Conservation (phyloP, 148 eudicot genomes). For the Cornus suecica region DNA sequence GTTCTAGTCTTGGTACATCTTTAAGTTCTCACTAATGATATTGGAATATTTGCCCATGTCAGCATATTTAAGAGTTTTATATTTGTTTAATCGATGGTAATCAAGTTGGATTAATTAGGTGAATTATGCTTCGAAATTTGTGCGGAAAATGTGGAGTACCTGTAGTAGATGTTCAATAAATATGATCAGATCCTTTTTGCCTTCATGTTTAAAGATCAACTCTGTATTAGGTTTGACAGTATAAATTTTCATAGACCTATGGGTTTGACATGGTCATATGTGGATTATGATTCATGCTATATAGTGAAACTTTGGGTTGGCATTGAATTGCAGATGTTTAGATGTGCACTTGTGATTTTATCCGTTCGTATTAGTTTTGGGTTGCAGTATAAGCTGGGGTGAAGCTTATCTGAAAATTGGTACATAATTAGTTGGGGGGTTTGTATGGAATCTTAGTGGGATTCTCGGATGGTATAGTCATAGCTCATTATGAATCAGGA, state of each 20-base stretch:
- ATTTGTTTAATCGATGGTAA: not conserved
- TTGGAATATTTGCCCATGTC: not conserved
- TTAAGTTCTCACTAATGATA: not conserved
- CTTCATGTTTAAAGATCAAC: not conserved
- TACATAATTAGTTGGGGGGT: too few species aligned
- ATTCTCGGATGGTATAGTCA: too few species aligned
- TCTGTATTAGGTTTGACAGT: not conserved
- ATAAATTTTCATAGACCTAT: not conserved
- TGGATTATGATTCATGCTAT: not conserved
- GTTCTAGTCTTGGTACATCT: not conserved
- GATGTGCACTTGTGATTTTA: too few species aligned
- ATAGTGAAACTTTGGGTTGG: not conserved
- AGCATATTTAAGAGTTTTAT: not conserved
- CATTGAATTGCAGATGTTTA: not conserved
- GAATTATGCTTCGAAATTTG: not conserved
- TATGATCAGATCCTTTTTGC: not conserved
- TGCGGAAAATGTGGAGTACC: not conserved
- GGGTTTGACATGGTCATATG: not conserved
- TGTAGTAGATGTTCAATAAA: not conserved
- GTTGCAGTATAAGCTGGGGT: too few species aligned
- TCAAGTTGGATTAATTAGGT: not conserved
- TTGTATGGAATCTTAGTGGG: too few species aligned
- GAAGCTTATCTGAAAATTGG: too few species aligned
- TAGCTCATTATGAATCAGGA: too few species aligned
- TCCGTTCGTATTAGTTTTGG: too few species aligned